Percentiles rank a stretch among this genome's conserved stretches.
phyloP scores from a whole-genome alignment of 208 protist species.

The Leishmania amazonensis region DNA sequence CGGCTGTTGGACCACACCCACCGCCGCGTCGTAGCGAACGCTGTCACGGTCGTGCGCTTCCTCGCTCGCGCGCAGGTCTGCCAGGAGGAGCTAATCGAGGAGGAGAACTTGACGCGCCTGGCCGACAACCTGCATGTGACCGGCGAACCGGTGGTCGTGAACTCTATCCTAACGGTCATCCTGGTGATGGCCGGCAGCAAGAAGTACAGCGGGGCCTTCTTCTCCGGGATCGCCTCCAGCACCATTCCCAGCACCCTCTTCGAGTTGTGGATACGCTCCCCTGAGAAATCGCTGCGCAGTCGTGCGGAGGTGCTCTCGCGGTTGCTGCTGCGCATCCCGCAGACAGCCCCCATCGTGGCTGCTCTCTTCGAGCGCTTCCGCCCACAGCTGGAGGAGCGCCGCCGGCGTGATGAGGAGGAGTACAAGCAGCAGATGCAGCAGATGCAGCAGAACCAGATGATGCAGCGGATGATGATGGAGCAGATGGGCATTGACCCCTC shows the following conservation, averaged over 20 bases:
- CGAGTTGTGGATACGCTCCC: slow-evolving; percentile 71
- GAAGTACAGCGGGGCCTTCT: slow-evolving; percentile 56
- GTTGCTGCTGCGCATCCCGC: slow-evolving; percentile 54
- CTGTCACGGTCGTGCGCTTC: slow-evolving; percentile 60
- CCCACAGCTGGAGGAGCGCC: slow-evolving; percentile 71
- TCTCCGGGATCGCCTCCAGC: slow-evolving; percentile 50
- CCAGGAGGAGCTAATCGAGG: slow-evolving; percentile 58
- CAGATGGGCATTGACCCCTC: slow-evolving; percentile 83
- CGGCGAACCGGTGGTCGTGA: slow-evolving; percentile 48
- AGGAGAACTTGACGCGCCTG: slow-evolving; percentile 62
- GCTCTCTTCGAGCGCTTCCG: slow-evolving; percentile 68
- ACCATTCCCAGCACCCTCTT: slow-evolving; percentile 65
- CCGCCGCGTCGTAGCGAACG: slow-evolving; percentile 69
- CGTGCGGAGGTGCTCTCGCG: slow-evolving; percentile 69
- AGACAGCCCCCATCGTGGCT: slow-evolving; percentile 35
- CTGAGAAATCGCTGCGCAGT: slow-evolving; percentile 66
- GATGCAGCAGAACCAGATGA: slow-evolving; percentile 82
- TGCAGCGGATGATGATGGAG: slow-evolving; percentile 91
- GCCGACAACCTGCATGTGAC: slow-evolving; percentile 57
- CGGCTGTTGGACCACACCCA: slow-evolving; percentile 77
- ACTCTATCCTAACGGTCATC: slow-evolving; percentile 72
- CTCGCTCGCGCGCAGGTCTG: slow-evolving; percentile 65
- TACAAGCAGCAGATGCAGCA: slow-evolving; percentile 79
- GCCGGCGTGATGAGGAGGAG: slow-evolving; percentile 80
- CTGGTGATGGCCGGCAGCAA: slow-evolving; percentile 73